phyloP scores from a whole-genome alignment of 2,329 filamentous ascomycete genomes.

The Colletotrichum sp. region DNA sequence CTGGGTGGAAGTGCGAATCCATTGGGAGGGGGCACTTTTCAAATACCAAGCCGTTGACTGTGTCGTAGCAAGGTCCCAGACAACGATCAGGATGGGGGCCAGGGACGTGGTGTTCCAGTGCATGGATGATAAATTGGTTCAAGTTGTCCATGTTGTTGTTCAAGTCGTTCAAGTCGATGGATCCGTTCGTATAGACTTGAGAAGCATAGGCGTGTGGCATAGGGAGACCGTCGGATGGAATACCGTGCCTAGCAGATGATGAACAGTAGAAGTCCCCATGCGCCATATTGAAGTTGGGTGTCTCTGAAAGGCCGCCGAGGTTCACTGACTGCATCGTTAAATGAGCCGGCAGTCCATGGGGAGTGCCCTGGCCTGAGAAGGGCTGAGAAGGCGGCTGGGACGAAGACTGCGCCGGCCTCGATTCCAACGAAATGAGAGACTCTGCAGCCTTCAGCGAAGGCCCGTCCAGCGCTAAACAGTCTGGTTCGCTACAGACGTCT shows the following conservation, averaged over 20 bases:
- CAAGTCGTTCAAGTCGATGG: neutral
- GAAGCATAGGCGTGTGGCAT: neutral
- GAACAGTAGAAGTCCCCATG: neutral
- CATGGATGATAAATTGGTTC: constrained; percentile 26
- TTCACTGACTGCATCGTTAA: neutral
- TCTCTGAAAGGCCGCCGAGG: neutral
- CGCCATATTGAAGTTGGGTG: neutral
- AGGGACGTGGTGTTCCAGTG: constrained; percentile 31
- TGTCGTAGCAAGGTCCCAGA: constrained; percentile 23
- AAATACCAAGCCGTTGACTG: constrained; percentile 17
- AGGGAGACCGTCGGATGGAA: neutral
- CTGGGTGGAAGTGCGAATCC: constrained; percentile 18
- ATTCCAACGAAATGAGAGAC: neutral
- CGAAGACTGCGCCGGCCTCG: neutral
- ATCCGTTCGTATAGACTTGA: neutral
- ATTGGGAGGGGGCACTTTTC: constrained; percentile 25
- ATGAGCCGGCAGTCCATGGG: neutral
- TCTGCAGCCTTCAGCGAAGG: neutral
- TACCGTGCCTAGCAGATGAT: neutral
- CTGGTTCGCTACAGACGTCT: constrained; percentile 39
- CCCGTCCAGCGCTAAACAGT: constrained; percentile 29
- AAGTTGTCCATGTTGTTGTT: too few species aligned
- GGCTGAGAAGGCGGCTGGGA: neutral
- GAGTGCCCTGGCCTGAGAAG: neutral
- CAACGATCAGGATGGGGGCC: neutral